These are phyloP conservation scores for Fusarium neocosmosporiellum DNA, from an alignment of 2,329 filamentous ascomycete species.

Conservation along the genomic window DNA sequence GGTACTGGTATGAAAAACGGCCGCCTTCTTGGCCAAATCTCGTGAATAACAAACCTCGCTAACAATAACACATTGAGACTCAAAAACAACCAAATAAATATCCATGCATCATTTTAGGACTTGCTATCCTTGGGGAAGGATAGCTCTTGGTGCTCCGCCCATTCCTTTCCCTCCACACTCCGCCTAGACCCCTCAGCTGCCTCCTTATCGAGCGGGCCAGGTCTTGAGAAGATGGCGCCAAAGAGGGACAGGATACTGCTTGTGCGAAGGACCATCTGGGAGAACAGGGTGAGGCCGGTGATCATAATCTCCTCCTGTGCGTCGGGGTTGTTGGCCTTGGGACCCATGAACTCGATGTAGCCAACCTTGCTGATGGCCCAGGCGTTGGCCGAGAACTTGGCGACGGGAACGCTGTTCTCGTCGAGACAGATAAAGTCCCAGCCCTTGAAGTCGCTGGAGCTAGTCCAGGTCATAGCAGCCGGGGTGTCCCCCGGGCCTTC, in stretches of 20 bases:
- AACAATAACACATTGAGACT: neutral
- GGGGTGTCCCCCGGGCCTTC: conserved; percentile 8
- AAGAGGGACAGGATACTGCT: conserved; percentile 24
- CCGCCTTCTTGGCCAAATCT: neutral
- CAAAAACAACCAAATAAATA: neutral
- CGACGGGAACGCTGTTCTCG: conserved; percentile 31
- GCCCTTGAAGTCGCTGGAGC: conserved; percentile 26
- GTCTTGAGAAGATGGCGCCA: conserved; percentile 28
- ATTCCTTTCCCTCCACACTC: neutral
- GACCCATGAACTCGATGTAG: conserved; percentile 33
- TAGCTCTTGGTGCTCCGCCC: neutral
- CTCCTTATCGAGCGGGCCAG: conserved; percentile 32
- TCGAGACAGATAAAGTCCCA: conserved; percentile 40
- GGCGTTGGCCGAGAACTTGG: conserved; percentile 29
- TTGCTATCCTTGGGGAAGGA: neutral
- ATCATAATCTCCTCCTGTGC: conserved; percentile 35
- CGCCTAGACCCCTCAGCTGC: neutral
- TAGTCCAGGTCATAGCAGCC: conserved; percentile 35
- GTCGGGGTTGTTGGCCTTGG: conserved; percentile 19
- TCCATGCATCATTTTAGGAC: neutral
- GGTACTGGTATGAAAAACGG: neutral
- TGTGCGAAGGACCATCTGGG: conserved; percentile 30
- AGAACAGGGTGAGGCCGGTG: conserved; percentile 29
- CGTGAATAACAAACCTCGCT: neutral
- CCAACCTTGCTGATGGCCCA: conserved; percentile 30